Conservation (phyloP, 2,329 filamentous ascomycete species). For the Epichloe brachyelytri region DNA sequence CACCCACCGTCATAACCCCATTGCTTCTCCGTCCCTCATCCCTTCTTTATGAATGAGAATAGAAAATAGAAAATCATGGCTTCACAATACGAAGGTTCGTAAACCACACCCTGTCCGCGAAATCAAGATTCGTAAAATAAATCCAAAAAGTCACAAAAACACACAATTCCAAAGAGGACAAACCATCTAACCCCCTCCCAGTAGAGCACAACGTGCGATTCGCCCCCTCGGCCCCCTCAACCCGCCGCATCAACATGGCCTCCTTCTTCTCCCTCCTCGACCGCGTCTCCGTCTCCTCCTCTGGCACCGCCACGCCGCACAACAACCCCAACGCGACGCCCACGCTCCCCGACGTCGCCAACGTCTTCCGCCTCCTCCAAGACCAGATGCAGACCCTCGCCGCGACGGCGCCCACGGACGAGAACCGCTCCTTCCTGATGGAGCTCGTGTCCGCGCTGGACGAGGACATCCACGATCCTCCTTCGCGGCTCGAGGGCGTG, state of each 20-base stretch:
- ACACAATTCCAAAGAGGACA: background rate
- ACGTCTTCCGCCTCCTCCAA: conserved; percentile 44
- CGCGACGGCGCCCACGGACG: conserved; percentile 32
- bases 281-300: conserved; percentile 35
- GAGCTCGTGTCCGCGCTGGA: conserved; percentile 35
- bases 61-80: conserved; percentile 22
- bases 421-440: conserved; percentile 37
- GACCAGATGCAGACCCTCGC: conserved; percentile 43
- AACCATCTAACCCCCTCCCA: conserved; percentile 15
- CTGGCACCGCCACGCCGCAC: conserved; percentile 22
- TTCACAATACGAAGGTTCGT: conserved; percentile 40
- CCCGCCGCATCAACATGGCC: conserved; percentile 50
- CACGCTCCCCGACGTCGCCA: conserved; percentile 44
- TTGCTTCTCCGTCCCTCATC: background rate
- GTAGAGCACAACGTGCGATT: conserved; percentile 53
- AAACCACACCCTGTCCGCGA: background rate
- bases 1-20: background rate
- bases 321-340: conserved; percentile 47
- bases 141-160: background rate
- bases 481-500: conserved; percentile 39
- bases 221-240: conserved; percentile 23
- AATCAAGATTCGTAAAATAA: background rate
- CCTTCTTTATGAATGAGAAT: background rate
- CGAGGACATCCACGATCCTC: conserved; percentile 38
- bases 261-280: conserved; percentile 46